Evolutionary conservation across 495 filamentous ascomycete species (phyloP).

Genomic region (Daldinia vernicosa): DNA sequence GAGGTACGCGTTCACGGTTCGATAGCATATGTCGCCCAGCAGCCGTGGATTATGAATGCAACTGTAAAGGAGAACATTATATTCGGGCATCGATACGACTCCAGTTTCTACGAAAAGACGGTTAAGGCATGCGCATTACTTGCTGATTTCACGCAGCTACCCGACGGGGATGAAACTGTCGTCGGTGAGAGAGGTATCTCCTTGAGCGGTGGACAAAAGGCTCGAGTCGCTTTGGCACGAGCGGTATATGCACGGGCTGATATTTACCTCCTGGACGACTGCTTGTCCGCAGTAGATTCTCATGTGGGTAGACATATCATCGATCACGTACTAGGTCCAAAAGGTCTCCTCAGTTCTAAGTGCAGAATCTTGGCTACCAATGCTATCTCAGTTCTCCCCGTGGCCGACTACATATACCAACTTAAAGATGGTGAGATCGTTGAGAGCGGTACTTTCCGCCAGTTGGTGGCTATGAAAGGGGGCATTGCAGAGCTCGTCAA

Average conservation of each 20-base stretch:
- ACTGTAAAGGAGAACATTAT: conserved; percentile 96
- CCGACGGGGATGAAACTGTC: conserved; percentile 95
- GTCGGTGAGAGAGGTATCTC: conserved; percentile 98
- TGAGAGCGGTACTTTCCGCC: conserved; percentile 88
- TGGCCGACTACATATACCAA: conserved; percentile 82
- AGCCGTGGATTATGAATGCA: conserved; percentile 97
- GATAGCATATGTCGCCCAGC: conserved; percentile 90
- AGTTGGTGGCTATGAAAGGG: conserved; percentile 92
- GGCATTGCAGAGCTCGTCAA: conserved; percentile 87
- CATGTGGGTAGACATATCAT: conserved; percentile 97
- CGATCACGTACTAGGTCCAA: conserved; percentile 86
- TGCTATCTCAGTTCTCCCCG: conserved; percentile 88
- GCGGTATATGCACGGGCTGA: conserved; percentile 98
- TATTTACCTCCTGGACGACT: conserved; percentile 93
- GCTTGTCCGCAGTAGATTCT: conserved; percentile 94
- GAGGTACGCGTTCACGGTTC: conserved; percentile 82
- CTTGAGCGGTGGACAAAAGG: conserved; percentile 95
- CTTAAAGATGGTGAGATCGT: conserved; percentile 83
- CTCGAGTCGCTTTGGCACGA: conserved; percentile 90
- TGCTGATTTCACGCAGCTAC: conserved; percentile 91
- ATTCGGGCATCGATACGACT: conserved; percentile 95
- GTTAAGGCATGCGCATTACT: conserved; percentile 91
- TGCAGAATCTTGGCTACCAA: conserved; percentile 96
- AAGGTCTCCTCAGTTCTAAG: conserved; percentile 84
- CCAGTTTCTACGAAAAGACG: conserved; percentile 92